Evolutionary conservation across 345 rosid species (phyloP), one percentile per base, ranked within the genome.

Genomic region (Lepidium sativum): DNA sequence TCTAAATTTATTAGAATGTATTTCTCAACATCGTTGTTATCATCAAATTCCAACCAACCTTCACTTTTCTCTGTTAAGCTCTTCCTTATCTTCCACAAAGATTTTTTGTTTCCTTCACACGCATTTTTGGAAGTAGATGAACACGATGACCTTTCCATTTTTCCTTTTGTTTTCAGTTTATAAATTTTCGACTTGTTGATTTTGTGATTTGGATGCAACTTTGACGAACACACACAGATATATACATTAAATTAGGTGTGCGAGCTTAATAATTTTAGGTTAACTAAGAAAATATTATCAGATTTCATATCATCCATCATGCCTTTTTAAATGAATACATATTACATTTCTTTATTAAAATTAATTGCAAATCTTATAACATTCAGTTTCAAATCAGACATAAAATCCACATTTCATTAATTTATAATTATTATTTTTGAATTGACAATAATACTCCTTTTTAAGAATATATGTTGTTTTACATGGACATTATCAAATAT

Each of bases 21-120:
- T 12, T 42, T 60, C 52, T 69, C 67, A 14, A 32, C 4, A 15
- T 49, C 66, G 5, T 10, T 38, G 42, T 49, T 68, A 9, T 68
- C 40, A 49, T 57, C 72, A 56, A 56, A 67, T 18, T 57, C 33
- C 8, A 68, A 25, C 41, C 50, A 58, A 29, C 43, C 52, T 20
- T 59, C 25, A 14, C 35, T 39, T 68, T 59, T 68, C 4, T 17
- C 35, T 5, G 27, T 16, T 58, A 68, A 9, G 3, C 39, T 40
- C 59, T 9, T 49, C 51, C 65, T 49, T 49, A 58, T 59, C 52
- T 60, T 60, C 61, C 67, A 60, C 21, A 69, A 39, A 4, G 40
- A 47, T 8, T 2, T 32, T 50, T 20, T n/a, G n/a, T n/a, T n/a
- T n/a, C n/a, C n/a, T n/a, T n/a, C n/a, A n/a, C n/a, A n/a, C n/a